Evolutionary conservation across 1,284 basidiomycete species (phyloP), one percentile per base, ranked within the genome.

Genomic region (Ceratobasidium theobromae): DNA sequence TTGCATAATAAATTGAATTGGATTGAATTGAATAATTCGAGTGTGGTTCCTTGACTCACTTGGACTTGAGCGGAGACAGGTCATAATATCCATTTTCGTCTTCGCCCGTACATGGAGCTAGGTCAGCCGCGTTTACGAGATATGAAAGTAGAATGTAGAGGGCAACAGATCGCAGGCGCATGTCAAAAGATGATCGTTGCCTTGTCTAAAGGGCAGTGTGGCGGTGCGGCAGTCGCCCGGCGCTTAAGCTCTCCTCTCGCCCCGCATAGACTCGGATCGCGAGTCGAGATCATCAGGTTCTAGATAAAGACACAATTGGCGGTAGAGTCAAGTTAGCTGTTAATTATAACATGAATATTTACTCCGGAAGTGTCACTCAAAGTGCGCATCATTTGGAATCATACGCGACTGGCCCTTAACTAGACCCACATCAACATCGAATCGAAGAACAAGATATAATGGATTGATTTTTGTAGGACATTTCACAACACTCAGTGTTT

Each of bases 41-140:
- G 23, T 16, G 35, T 6, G 16, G 40, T 21, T 16, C 23, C 41
- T 49, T 30, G 52, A 53, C 60, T 51, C n/a, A 64, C 60, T 64
- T 64, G 38, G 60, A 52, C 60, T 40, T 64, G 35, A 64, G 30
- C 38, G 60, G 49, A 32, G 60, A 64, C 38, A 64, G 45, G 48
- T 64, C 60, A 45, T 64, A 64, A 30, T 52, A 64, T 30, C 60
- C 60, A 23, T 38, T 40, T 16, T 64, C 60, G 28, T 64, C 60
- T 64, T 64, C 60, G 18, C 60, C 60, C 16, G 60, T 64, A 45
- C 60, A 64, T 6, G 49, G 60, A 9, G 35, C 5, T 32, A 32
- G 48, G n/a, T 64, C 60, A 41, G 60, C 60, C 21, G 30, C 49
- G n/a, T 43, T 23, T 11, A 18, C 60, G 11, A 23, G 16, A 21